A percentile compares a stretch with the other conserved stretches of the same genome.
These are phyloP conservation scores for Nemania diffusa DNA, from an alignment of 2,329 filamentous ascomycete species.

Conservation along the genomic window DNA sequence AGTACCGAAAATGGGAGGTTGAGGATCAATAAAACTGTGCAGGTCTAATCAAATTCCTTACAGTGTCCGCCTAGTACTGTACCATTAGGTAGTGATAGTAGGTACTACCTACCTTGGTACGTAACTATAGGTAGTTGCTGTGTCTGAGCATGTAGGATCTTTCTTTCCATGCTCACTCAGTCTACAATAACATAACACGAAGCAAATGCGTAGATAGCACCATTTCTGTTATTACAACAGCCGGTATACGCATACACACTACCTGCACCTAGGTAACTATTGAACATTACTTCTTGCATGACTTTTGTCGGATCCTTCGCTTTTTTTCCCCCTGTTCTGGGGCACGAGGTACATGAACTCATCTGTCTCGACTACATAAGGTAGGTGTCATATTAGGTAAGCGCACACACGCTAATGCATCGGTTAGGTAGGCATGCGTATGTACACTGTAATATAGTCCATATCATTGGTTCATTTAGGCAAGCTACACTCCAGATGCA, in stretches of 20 bases:
- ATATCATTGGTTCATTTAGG: not conserved
- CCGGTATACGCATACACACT: too few relatives aligned
- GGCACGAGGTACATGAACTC: too few relatives aligned
- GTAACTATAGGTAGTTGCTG: not conserved
- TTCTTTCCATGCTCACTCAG: not conserved
- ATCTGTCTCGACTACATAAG: too few relatives aligned
- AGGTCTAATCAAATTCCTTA: not conserved
- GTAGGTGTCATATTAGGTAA: not conserved
- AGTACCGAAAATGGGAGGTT: not conserved
- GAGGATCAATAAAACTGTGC: not conserved
- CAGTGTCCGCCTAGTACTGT: too few relatives aligned
- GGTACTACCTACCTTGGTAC: not conserved
- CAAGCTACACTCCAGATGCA: too few relatives aligned
- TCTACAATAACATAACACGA: too few relatives aligned
- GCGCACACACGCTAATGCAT: not conserved
- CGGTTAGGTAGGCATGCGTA: not conserved
- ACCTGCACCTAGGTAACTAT: too few relatives aligned
- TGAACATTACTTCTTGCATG: not conserved
- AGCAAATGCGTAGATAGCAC: too few relatives aligned
- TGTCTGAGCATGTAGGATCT: not conserved
- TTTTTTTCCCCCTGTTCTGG: too few relatives aligned
- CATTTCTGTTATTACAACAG: too few relatives aligned
- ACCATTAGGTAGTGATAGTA: too few relatives aligned
- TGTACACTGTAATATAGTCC: not conserved
- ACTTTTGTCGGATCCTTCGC: not conserved